Evolutionary conservation across 2,329 filamentous ascomycete genomes (phyloP).

Genomic region (Pseudopyricularia cyperi): DNA sequence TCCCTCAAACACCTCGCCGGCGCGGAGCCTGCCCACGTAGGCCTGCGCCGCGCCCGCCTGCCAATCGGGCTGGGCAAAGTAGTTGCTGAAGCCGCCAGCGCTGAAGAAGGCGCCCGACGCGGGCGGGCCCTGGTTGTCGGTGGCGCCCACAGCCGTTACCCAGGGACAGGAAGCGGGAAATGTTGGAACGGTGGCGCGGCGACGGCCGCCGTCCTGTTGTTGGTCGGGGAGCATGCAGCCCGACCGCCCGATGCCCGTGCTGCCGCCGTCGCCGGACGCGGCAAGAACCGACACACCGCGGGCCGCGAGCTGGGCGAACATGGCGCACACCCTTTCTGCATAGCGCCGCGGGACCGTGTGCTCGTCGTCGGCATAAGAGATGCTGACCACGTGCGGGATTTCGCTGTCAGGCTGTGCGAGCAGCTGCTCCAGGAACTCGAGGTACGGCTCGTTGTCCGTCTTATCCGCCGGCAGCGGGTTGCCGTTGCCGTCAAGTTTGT

Average conservation of each 20-base stretch:
- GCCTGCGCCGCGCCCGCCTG: constrained; percentile 24
- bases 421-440: constrained; percentile 38
- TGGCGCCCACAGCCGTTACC: constrained; percentile 54
- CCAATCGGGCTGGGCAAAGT: constrained; percentile 31
- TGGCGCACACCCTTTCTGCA: constrained; percentile 36
- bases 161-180: constrained; percentile 59
- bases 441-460: constrained; percentile 41
- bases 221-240: constrained; percentile 36
- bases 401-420: constrained; percentile 27
- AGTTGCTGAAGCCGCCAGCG: constrained; percentile 38
- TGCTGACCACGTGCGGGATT: constrained; percentile 41
- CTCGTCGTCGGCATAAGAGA: constrained; percentile 48
- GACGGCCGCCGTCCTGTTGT: constrained; percentile 45
- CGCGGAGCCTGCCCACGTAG: constrained; percentile 28
- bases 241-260: constrained; percentile 21
- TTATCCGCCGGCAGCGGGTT: constrained; percentile 9
- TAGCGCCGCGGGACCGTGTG: constrained; percentile 37
- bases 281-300: constrained; percentile 38
- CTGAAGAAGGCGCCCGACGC: constrained; percentile 30
- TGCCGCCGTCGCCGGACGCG: constrained; percentile 37
- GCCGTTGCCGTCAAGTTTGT: constrained; percentile 25
- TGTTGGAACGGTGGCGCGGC: constrained; percentile 40
- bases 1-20: constrained; percentile 2
- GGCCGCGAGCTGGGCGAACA: constrained; percentile 38
- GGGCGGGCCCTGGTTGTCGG: constrained; percentile 21